phyloP scores from a whole-genome alignment of 495 filamentous ascomycete species.

The Podospora appendiculata region DNA sequence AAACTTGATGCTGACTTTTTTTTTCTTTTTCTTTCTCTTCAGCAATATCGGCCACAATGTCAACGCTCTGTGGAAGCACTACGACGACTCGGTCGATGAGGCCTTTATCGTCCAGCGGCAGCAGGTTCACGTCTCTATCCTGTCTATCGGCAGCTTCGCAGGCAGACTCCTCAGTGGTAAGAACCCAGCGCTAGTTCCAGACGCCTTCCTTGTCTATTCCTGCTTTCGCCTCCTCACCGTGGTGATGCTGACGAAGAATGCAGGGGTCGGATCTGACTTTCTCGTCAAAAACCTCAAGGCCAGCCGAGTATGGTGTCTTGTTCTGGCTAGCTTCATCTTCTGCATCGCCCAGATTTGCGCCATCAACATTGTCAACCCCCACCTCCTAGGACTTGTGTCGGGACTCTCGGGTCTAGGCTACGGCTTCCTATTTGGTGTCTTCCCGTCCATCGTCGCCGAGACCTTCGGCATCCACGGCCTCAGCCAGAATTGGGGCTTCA shows the following conservation, averaged over 20 bases:
- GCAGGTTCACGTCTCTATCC: constrained; percentile 85
- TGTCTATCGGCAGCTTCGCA: constrained; percentile 76
- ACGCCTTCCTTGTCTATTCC: neutral
- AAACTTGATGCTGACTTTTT: constrained; percentile 29
- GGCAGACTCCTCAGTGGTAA: constrained; percentile 72
- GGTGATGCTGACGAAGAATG: neutral
- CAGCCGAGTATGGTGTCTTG: constrained; percentile 84
- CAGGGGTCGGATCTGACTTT: constrained; percentile 86
- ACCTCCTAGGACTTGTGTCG: constrained; percentile 70
- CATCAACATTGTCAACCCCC: constrained; percentile 69
- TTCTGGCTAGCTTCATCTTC: constrained; percentile 70
- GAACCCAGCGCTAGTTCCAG: constrained; percentile 1
- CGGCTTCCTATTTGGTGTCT: constrained; percentile 91
- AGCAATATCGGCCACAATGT: constrained; percentile 96
- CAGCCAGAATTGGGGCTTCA: constrained; percentile 86
- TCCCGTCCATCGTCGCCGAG: constrained; percentile 84
- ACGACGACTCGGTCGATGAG: constrained; percentile 62
- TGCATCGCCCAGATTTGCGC: constrained; percentile 73
- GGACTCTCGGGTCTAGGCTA: constrained; percentile 82
- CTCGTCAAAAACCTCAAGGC: constrained; percentile 71
- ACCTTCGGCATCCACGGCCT: constrained; percentile 87
- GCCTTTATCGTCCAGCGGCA: constrained; percentile 77
- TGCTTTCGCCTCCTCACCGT: neutral
- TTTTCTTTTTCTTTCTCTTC: neutral
- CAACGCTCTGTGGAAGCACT: constrained; percentile 69